Base-by-base conservation (phyloP, 768 basidiomycete species). In the Rhodotorula toruloides region DNA sequence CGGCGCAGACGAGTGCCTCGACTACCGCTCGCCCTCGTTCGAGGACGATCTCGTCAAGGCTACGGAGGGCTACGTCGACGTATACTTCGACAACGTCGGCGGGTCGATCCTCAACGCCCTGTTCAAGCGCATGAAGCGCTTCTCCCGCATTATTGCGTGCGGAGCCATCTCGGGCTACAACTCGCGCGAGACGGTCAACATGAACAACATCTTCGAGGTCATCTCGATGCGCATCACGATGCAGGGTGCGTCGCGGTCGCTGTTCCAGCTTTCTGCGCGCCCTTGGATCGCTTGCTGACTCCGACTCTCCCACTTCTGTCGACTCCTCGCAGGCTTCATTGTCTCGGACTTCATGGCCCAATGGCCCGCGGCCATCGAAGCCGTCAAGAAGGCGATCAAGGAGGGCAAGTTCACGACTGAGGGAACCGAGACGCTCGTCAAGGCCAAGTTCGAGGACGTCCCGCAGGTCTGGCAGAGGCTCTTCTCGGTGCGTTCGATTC, bases 1-100 rank as follows among this genome's bases (percentile, higher is more conserved):
- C 44, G 77, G 77, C 0, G 77, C 77, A 34, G 76, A 76, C 67
- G 72, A 63, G 22, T 76, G 76, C 64, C 55, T 78, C 68, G 77
- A 78, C 63, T 78, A 78, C 76, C 75, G 72, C 63, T 68, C 58
- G 0, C 19, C 67, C 6, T 40, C 65, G 10, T 73, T 70, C 58
- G 42, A 52, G 22, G 50, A 72, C 25, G 71, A 73, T 54, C 72
- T 76, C 25, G 42, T 14, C 50, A 62, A 62, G 56, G 65, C 65
- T 17, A 50, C 56, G 4, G 55, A 58, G 19, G 60, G 60, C 10
- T 67, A 54, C 34, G 50, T 67, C 37, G 44, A 61, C 36, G 44
- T 67, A 9, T 61, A 67, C 43, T 52, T 39, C 37, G 34, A 42
- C 36, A 32, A 50, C 55, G 73, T 74, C 37, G 74, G 74, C 17